phyloP scores from a whole-genome alignment of 495 filamentous ascomycete species.

The Tuber magnatum region DNA sequence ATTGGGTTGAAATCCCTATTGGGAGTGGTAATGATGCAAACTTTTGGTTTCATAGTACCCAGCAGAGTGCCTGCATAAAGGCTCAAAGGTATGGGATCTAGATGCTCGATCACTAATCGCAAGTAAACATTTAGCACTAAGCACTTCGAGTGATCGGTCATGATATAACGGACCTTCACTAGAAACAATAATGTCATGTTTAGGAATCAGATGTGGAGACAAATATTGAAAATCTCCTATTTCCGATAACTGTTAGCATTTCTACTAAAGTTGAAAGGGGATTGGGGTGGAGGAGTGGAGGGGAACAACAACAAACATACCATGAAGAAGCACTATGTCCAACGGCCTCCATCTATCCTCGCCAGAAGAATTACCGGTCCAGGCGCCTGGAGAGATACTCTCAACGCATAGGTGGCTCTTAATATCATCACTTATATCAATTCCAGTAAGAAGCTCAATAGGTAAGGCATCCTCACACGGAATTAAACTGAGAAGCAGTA shows the following conservation, averaged over 20 bases:
- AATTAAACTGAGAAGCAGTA: constrained; percentile 27
- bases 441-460: constrained; percentile 31
- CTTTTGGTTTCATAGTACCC: constrained; percentile 33
- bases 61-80: constrained; percentile 31
- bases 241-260: not conserved
- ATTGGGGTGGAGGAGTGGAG: not conserved
- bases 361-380: not conserved
- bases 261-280: not conserved
- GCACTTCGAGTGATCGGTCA: constrained; percentile 22
- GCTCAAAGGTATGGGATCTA: constrained; percentile 34
- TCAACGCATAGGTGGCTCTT: constrained; percentile 7
- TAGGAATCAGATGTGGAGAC: constrained; percentile 14
- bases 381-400: constrained; percentile 21
- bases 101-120: constrained; percentile 37
- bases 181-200: constrained; percentile 34
- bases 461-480: constrained; percentile 35
- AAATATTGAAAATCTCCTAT: constrained; percentile 32
- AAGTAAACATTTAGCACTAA: constrained; percentile 3
- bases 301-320: constrained; percentile 2
- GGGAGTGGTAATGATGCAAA: constrained; percentile 39
- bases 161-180: constrained; percentile 35
- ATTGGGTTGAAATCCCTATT: constrained; percentile 40
- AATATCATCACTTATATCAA: constrained; percentile 35
- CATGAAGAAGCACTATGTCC: constrained; percentile 30
- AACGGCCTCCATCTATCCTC: constrained; percentile 34